Conservation (phyloP, 1,284 basidiomycete genomes). For the Apiotrichum gamsii region DNA sequence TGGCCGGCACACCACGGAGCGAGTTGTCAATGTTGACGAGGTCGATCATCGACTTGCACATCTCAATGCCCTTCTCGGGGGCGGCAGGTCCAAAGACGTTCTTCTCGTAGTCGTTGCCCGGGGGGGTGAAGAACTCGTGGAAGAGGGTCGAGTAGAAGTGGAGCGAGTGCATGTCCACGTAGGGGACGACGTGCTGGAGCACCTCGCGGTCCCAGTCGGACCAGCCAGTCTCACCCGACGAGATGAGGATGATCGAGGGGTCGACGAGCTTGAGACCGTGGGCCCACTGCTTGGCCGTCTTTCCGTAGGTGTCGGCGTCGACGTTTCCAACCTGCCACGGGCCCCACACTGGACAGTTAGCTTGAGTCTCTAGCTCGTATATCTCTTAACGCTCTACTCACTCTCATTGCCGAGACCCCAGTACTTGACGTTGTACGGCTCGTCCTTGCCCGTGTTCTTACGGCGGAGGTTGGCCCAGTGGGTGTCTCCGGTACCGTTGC, state of each 20-base stretch:
- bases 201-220: conserved; percentile 49
- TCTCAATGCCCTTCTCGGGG: conserved; percentile 47
- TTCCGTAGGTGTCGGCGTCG: conserved; percentile 56
- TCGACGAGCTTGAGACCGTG: conserved; percentile 59
- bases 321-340: conserved; percentile 64
- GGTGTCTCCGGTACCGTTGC: conserved; percentile 51
- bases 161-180: conserved; percentile 47
- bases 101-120: conserved; percentile 47
- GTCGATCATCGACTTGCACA: conserved; percentile 47
- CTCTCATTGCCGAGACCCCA: conserved; percentile 50
- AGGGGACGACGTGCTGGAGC: conserved; percentile 34
- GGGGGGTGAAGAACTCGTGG: conserved; percentile 14
- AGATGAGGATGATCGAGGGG: conserved; percentile 55
- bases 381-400: conserved; percentile 12
- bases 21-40: conserved; percentile 40
- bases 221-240: conserved; percentile 55
- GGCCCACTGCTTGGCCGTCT: conserved; percentile 59
- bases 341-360: conserved; percentile 51
- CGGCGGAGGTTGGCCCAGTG: conserved; percentile 59
- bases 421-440: conserved; percentile 55
- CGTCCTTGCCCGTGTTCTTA: conserved; percentile 56
- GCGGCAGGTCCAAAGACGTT: conserved; percentile 49
- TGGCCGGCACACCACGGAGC: conserved; percentile 19
- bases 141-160: conserved; percentile 43
- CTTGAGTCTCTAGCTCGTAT: not conserved